A percentile compares a stretch with the other conserved stretches of the same genome.
phyloP scores from a whole-genome alignment of 2,329 filamentous ascomycete species.

The Claviceps sp. region DNA sequence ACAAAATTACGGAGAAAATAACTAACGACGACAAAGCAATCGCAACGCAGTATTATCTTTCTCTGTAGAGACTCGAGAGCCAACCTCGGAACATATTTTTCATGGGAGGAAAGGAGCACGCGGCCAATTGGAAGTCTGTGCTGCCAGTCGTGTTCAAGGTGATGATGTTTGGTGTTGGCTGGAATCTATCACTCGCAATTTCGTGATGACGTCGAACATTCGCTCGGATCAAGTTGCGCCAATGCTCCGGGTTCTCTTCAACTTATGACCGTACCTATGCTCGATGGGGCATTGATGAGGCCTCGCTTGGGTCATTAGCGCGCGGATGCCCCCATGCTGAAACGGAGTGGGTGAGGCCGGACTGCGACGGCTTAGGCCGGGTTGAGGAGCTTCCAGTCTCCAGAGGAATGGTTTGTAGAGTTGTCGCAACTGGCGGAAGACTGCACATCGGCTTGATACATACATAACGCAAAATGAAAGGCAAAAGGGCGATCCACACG shows the following conservation, averaged over 20 bases:
- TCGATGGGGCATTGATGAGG: not conserved
- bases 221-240: not conserved
- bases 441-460: not conserved
- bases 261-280: too few species aligned
- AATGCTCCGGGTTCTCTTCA: not conserved
- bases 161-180: not conserved
- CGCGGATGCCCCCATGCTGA: not conserved
- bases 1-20: too few species aligned
- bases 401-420: not conserved
- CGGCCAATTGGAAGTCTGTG: not conserved
- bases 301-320: not conserved
- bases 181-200: not conserved
- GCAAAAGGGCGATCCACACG: not conserved
- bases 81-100: not conserved
- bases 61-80: not conserved
- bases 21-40: not conserved
- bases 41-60: not conserved
- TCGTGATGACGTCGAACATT: not conserved
- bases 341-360: not conserved
- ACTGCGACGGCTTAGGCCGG: conserved; percentile 2
- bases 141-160: not conserved
- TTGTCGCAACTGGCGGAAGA: not conserved
- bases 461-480: conserved; percentile 1
- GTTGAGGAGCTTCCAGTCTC: not conserved
- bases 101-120: not conserved